These are phyloP conservation scores for Casuarina equisetifolia DNA, from an alignment of 306 rosid species.

Conservation along the genomic window DNA sequence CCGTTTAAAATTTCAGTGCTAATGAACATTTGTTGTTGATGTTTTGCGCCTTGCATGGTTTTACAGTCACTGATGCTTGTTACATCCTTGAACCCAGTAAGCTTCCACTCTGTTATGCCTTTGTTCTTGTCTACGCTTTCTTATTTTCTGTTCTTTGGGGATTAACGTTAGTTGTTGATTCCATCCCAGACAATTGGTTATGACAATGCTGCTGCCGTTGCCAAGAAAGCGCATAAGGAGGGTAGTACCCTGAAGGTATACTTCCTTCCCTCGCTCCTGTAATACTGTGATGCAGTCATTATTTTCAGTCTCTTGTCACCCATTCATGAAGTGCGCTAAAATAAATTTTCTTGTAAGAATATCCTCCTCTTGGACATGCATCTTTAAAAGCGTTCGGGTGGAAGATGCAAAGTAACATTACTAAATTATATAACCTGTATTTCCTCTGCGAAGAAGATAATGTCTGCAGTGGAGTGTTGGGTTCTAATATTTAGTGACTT, in stretches of 20 bases:
- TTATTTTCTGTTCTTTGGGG: not conserved
- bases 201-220: conserved; percentile 98
- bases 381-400: not conserved
- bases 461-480: conserved; percentile 17
- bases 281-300: too few relatives aligned
- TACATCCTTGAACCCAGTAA: conserved; percentile 93
- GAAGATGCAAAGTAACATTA: conserved; percentile 3
- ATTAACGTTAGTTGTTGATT: conserved; percentile 17
- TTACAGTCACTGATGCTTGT: conserved; percentile 97
- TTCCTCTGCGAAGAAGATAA: conserved; percentile 5
- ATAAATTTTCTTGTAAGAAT: too few relatives aligned
- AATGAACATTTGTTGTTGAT: conserved; percentile 31
- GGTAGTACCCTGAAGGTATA: conserved; percentile 85
- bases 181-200: conserved; percentile 90
- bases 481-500: conserved; percentile 7
- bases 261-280: conserved; percentile 9
- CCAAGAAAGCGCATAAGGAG: conserved; percentile 97
- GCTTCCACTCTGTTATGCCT: conserved; percentile 28
- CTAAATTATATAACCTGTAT: not conserved
- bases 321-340: too few relatives aligned
- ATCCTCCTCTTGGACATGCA: too few relatives aligned
- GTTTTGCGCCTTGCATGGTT: conserved; percentile 30
- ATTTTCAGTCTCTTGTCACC: too few relatives aligned
- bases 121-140: not conserved
- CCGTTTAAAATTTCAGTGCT: conserved; percentile 28